Evolutionary conservation across 768 basidiomycete genomes (phyloP), one percentile per base, ranked within the genome.

Genomic region (Amanita thiersii): DNA sequence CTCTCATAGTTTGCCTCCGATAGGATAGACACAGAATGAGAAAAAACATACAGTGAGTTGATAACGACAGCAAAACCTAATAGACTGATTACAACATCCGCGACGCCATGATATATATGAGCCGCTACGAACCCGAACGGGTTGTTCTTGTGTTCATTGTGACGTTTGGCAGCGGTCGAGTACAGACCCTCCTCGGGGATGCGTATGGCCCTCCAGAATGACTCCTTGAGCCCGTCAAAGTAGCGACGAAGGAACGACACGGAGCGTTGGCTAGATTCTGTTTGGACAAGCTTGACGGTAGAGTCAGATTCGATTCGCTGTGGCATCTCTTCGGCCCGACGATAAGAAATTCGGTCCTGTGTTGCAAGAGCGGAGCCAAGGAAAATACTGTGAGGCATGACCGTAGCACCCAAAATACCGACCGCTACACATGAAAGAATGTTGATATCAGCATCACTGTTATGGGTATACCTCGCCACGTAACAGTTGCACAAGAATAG

Each of bases 351-450:
- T 33, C 91, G 68, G 44, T 91, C 81, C 55, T 91, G 86, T 0
- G 87, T 90, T 2, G 89, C 82, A 3, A 96, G 75, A 21, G 79
- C 76, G 2, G 87, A 89, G 4, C 91, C 92, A 11, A 96, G 69
- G 66, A 86, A 91, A n/a, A 96, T 68, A 45, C 82, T 83, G 58
- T 93, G 91, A 0, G 91, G 91, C 91, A 93, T 93, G 45, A 91
- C 81, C 2, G 89, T 96, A 1, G 89, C 88, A 21, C 85, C 82
- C 1, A 86, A 54, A 37, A 88, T 79, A 26, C 84, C 84, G 40
- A 85, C 75, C 21, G 80, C 78, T 80, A 46, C 30, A 45, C 23
- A 19, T 35, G 33, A 20, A 25, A 26, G 29, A 28, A n/a, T 7
- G n/a, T 7, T n/a, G 26, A n/a, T n/a, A 28, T 28, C 26, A n/a